A percentile compares a stretch with the other conserved stretches of the same genome.
These are phyloP conservation scores for Phytophthora kernoviae DNA, from an alignment of 352 stramenopile genomes.

Conservation along the genomic window DNA sequence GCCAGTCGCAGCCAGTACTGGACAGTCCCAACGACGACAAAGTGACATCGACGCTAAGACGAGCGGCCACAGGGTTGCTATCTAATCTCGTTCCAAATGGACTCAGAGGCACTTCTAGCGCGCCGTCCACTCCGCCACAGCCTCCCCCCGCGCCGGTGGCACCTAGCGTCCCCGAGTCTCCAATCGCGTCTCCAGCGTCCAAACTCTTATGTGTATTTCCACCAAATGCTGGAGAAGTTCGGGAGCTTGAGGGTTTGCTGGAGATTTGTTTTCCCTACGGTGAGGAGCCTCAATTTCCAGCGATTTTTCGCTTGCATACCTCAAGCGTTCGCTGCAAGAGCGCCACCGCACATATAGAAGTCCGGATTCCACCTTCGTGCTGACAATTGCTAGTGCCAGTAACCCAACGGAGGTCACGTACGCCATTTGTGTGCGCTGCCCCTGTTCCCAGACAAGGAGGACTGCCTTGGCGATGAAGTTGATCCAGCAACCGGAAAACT, in stretches of 20 bases:
- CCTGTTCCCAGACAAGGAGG: constrained; percentile 61
- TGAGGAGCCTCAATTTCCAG: constrained; percentile 39
- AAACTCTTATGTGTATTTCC: constrained; percentile 64
- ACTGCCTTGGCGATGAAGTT: constrained; percentile 3
- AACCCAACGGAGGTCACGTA: constrained; percentile 66
- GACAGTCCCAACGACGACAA: constrained; percentile 41
- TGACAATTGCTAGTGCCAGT: constrained; percentile 61
- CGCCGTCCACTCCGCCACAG: constrained; percentile 28
- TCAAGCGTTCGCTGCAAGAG: constrained; percentile 68
- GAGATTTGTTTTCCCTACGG: constrained; percentile 84
- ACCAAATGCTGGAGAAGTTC: constrained; percentile 42
- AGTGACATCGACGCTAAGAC: constrained; percentile 20
- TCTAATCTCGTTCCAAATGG: constrained; percentile 42
- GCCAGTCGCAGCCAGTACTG: constrained; percentile 26
- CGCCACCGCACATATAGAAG: constrained; percentile 70
- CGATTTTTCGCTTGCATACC: constrained; percentile 60
- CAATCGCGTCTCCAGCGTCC: constrained; percentile 25
- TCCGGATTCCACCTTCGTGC: constrained; percentile 70
- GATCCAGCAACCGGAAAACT: constrained; percentile 8
- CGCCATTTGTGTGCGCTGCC: constrained; percentile 70
- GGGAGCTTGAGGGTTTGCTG: constrained; percentile 64
- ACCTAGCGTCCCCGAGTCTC: constrained; percentile 4
- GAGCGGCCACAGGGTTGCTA: constrained; percentile 36
- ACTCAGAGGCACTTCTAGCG: constrained; percentile 23
- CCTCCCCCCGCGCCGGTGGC: constrained; percentile 11